phyloP scores from a whole-genome alignment of 106 monocot species.

The Ottelia alismoides region DNA sequence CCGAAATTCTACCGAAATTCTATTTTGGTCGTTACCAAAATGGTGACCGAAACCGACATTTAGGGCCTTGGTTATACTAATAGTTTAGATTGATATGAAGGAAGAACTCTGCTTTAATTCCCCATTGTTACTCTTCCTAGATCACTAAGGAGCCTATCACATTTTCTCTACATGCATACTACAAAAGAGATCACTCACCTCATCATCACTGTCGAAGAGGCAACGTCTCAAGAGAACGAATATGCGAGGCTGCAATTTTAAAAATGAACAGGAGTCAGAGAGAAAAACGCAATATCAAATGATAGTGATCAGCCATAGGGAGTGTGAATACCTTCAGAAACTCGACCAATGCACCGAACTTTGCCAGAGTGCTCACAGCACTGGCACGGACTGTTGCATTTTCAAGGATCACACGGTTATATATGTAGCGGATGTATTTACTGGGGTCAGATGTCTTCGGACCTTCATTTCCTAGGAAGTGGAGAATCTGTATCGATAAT shows the following conservation, averaged over 20 bases:
- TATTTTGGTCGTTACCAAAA: too few species aligned
- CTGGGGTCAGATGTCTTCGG: constrained; percentile 93
- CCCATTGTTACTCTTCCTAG: too few species aligned
- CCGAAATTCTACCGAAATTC: too few species aligned
- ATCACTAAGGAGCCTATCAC: too few species aligned
- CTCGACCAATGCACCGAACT: constrained; percentile 91
- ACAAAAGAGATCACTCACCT: constrained; percentile 45
- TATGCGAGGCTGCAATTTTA: constrained; percentile 89
- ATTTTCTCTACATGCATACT: too few species aligned
- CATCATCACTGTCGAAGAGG: constrained; percentile 94
- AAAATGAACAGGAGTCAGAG: not conserved
- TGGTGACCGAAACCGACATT: too few species aligned
- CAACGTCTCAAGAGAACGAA: constrained; percentile 93
- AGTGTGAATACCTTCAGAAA: constrained; percentile 62
- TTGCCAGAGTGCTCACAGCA: constrained; percentile 97
- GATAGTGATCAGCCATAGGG: not conserved
- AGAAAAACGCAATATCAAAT: not conserved
- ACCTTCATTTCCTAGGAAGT: constrained; percentile 97
- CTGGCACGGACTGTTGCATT: constrained; percentile 92
- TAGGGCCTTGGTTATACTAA: too few species aligned
- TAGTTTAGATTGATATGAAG: too few species aligned
- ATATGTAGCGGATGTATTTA: constrained; percentile 93
- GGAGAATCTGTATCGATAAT: constrained; percentile 54
- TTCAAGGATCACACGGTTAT: constrained; percentile 94
- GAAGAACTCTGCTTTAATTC: too few species aligned